Evolutionary conservation across 371 early-diverging fungal genomes (phyloP), one percentile per base, ranked within the genome.

Genomic region (Mucor lusitanicus): DNA sequence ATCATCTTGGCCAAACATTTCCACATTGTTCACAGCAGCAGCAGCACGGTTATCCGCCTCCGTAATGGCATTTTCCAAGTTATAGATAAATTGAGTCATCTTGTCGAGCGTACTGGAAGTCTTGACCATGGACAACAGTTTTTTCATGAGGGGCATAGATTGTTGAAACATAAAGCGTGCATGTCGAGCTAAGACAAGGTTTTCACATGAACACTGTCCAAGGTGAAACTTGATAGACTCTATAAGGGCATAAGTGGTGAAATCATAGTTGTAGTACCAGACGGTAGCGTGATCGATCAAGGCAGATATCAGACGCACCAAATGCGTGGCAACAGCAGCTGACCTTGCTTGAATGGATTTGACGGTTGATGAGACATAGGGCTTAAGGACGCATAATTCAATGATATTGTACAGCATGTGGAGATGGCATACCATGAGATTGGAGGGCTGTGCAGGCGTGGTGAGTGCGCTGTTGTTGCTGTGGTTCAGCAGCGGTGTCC

Each of bases 91-190:
- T 2, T 59, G 40, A 23, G 63, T 63, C 0, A 83, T 65, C 5
- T 32, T 62, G 0, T 75, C 69, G 3, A 65, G 17, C 7, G 40
- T n/a, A n/a, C 32, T 58, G 11, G n/a, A 19, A 15, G 46, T 57
- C 57, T 63, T 44, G n/a, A 33, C 63, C 13, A 19, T 13, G 8
- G 48, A 42, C 17, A 74, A 46, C 0, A 75, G 39, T 1, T 37
- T 61, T 17, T 68, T 69, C 11, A 82, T 57, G 3, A 65, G 35
- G 23, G 69, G 74, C 46, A 79, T 62, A 0, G 81, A 71, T 40
- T 74, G 72, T 53, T 80, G 83, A 58, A 83, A 79, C 76, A 80
- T 71, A 11, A 66, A 70, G 1, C 76, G 68, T 13, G 81, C 69
- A 61, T 78, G 72, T 3, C 73, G 70, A 6, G 79, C 76, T 40